Evolutionary conservation across 345 rosid genomes (phyloP).

Genomic region (Salix brachista): DNA sequence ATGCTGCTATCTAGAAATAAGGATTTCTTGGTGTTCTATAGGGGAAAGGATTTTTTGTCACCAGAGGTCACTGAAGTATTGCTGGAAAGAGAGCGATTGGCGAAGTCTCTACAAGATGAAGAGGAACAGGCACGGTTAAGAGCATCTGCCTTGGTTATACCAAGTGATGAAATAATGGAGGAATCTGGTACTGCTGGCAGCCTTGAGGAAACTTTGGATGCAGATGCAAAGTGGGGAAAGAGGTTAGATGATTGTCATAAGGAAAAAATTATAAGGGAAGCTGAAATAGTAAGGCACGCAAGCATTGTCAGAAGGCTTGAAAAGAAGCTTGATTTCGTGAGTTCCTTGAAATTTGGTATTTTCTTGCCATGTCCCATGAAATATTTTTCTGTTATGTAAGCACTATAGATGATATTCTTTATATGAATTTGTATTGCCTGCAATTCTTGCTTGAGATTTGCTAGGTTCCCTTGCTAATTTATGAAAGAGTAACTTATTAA

Average conservation of each 20-base stretch:
- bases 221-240: constrained; percentile 73
- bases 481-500: too few species aligned
- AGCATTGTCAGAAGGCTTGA: constrained; percentile 66
- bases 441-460: too few species aligned
- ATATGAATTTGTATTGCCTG: not conserved
- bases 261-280: constrained; percentile 60
- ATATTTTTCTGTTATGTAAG: too few species aligned
- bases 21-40: constrained; percentile 87
- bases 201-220: constrained; percentile 84
- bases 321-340: constrained; percentile 65
- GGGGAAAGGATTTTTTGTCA: constrained; percentile 84
- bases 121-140: constrained; percentile 82
- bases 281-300: constrained; percentile 59
- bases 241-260: constrained; percentile 47
- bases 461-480: too few species aligned
- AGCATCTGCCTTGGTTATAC: constrained; percentile 54
- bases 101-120: constrained; percentile 59
- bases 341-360: constrained; percentile 29
- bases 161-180: constrained; percentile 31
- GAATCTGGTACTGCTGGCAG: constrained; percentile 65
- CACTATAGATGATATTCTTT: too few species aligned
- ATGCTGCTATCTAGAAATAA: constrained; percentile 78
- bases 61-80: constrained; percentile 69
- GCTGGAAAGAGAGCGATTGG: constrained; percentile 73
- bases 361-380: not conserved